Conservation (phyloP, 441 rosid species). For the Sinapis alba region DNA sequence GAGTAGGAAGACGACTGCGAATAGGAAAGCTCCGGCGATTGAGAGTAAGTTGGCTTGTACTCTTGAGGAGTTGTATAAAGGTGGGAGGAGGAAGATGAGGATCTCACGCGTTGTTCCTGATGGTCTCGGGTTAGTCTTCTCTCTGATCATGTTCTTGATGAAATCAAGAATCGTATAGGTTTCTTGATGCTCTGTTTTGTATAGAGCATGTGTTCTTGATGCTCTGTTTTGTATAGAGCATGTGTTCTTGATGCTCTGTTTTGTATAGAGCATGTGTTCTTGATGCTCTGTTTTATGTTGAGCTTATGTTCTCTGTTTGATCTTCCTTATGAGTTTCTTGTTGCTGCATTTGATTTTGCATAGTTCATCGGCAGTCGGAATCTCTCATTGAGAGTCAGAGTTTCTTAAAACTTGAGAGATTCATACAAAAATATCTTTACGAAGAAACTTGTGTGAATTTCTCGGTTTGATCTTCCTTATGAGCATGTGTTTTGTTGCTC, state of each 20-base stretch:
- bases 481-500: too few relatives aligned
- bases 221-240: neutral
- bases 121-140: conserved; percentile 59
- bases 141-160: neutral
- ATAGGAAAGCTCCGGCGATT: conserved; percentile 57
- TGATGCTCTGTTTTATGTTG: neutral
- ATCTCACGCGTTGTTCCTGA: conserved; percentile 74
- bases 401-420: too few relatives aligned
- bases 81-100: conserved; percentile 67
- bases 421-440: too few relatives aligned
- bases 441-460: too few relatives aligned
- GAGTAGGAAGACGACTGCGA: conserved; percentile 32
- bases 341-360: too few relatives aligned
- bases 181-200: conserved; percentile 1
- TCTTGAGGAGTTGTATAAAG: conserved; percentile 74
- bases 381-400: too few relatives aligned
- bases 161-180: neutral
- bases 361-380: too few relatives aligned
- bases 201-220: neutral
- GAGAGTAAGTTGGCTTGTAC: conserved; percentile 66
- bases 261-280: neutral
- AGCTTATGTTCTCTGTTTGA: neutral
- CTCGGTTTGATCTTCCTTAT: too few relatives aligned
- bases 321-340: neutral
- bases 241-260: neutral